Evolutionary conservation across 1,284 basidiomycete genomes (phyloP), one percentile per base, ranked within the genome.

Genomic region (Neonothopanus nambi): DNA sequence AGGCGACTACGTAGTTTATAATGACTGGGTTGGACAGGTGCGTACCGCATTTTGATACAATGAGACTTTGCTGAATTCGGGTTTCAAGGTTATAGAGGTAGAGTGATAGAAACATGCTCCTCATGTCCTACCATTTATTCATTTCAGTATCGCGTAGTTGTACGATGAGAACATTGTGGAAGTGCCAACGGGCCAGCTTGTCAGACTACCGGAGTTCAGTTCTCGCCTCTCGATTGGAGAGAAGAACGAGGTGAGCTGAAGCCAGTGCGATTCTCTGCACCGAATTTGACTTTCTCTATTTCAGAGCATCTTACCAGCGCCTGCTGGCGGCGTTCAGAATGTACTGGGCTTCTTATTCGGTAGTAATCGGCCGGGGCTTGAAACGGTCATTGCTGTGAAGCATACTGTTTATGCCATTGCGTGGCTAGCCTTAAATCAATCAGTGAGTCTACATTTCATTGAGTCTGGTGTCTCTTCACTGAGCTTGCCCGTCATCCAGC

Each of bases 1-100:
- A 38, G 89, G 91, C 5, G 92, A 95, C 68, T 91, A 87, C 72
- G 90, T 95, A 50, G 75, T 87, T 5, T 84, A 82, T 64, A 81
- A 89, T 57, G 84, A 94, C 65, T 98, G 95, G 95, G 76, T 97
- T 62, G 94, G 94, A 48, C 89, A 94, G 80, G 88, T 89, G 65
- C 65, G 80, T 64, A 41, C 23, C 50, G 20, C 17, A 40, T 49
- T 28, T 20, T n/a, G 35, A 44, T 49, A 51, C 56, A 38, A 20
- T 37, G 57, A 30, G 26, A 28, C 4, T 39, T 30, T 21, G 20
- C 24, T 46, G 7, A 45, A 45, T 30, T 8, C 23, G 8, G 17
- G 30, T 48, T 55, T 54, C 23, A 39, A 74, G 71, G 67, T 74
- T 36, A 67, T 74, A 30, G 71, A 74, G 67, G 73, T 54, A 12